Conservation (phyloP, 345 rosid species). For the Hibiscus syriacus region DNA sequence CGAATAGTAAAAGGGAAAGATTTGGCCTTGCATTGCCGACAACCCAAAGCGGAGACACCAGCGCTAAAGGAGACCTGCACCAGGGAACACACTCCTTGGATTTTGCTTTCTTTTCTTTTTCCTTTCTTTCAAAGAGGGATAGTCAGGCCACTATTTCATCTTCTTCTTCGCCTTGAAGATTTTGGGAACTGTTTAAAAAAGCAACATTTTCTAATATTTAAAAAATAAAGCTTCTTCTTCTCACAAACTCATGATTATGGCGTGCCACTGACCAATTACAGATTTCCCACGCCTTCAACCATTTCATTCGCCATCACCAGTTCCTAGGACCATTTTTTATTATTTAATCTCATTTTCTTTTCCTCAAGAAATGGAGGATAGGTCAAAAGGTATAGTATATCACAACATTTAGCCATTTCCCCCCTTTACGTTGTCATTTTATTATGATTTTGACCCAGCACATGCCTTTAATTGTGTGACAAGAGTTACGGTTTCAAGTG, state of each 20-base stretch:
- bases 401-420: conserved; percentile 8
- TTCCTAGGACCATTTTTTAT: conserved; percentile 8
- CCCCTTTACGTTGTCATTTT: background rate
- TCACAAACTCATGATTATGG: conserved; percentile 37
- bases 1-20: background rate
- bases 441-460: too few relatives aligned
- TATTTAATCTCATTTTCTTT: too few relatives aligned
- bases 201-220: background rate
- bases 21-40: background rate
- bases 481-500: background rate
- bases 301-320: conserved; percentile 14
- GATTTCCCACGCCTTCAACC: conserved; percentile 60
- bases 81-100: conserved; percentile 52
- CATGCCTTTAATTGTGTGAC: background rate
- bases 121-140: background rate
- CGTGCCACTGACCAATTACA: conserved; percentile 44
- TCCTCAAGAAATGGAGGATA: background rate
- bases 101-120: conserved; percentile 19
- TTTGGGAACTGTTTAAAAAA: conserved; percentile 35
- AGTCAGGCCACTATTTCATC: background rate
- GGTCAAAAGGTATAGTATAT: conserved; percentile 24
- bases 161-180: conserved; percentile 13
- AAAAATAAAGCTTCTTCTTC: background rate
- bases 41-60: conserved; percentile 56
- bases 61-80: conserved; percentile 44